Base-by-base conservation (phyloP, 768 basidiomycete genomes). In the Peribolospora kevripleyi region DNA sequence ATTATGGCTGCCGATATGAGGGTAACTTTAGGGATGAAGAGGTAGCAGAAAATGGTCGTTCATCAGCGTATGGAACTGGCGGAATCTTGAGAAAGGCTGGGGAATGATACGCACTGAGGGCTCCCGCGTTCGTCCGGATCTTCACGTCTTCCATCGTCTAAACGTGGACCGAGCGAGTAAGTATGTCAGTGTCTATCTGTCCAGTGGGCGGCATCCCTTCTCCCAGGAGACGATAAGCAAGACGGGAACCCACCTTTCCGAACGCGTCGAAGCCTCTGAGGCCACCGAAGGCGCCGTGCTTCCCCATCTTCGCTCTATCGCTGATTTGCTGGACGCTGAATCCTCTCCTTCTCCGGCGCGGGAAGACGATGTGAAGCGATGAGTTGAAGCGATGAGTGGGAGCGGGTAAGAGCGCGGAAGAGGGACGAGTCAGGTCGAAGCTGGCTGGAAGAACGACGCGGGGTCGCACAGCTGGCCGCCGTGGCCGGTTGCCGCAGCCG, bases 71-170 rank as follows among this genome's bases (percentile, higher is more conserved):
- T 7, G n/a, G n/a, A n/a, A n/a, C 46, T 40, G 41, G 10, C 3
- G 50, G 48, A 6, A 8, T 37, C 2, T 51, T 40, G 41, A 13
- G 46, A 51, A 45, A 25, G 7, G 7, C 43, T 45, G 13, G 7
- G 13, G 43, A 10, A 38, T 37, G 14, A 50, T n/a, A 71, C 84
- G 68, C 62, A 91, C 88, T 73, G 62, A 88, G 72, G 61, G 84
- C 91, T 61, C 84, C 90, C 49, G 84, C 86, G 62, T 57, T 9
- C 62, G 93, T 97, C 75, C 88, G 88, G 70, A 98, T 85, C 72
- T 97, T 97, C 59, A 98, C 93, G 73, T 98, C 93, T 66, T 97
- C 93, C 68, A 85, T 85, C 43, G 93, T 98, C 91, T 98, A 63
- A 41, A 46, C 10, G n/a, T 14, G 5, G 6, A n/a, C 46, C 40